These are phyloP conservation scores for Chionographis japonica DNA, from an alignment of 106 monocot species.

Conservation along the genomic window DNA sequence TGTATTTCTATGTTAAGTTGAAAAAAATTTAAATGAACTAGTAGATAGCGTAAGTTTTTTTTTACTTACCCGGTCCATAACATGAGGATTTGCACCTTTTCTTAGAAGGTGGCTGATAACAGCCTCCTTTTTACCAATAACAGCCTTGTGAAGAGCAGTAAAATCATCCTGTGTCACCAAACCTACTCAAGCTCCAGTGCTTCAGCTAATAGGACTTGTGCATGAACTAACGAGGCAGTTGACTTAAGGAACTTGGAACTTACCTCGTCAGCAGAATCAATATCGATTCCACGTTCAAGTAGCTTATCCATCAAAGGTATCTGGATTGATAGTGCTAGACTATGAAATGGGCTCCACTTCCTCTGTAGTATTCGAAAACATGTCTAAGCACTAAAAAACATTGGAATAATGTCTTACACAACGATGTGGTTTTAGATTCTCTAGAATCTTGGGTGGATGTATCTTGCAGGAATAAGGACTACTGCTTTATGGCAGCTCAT, in stretches of 20 bases:
- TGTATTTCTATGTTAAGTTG: background rate
- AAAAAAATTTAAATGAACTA: background rate
- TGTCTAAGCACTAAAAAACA: background rate
- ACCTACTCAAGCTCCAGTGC: conserved; percentile 24
- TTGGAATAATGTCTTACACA: background rate
- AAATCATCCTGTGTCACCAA: conserved; percentile 76
- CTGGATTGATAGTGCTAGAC: conserved; percentile 59
- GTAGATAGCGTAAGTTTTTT: background rate
- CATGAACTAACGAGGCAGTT: background rate
- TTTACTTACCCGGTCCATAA: conserved; percentile 58
- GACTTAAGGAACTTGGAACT: background rate
- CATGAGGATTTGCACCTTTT: conserved; percentile 89
- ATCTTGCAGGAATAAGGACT: background rate
- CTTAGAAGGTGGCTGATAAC: conserved; percentile 88
- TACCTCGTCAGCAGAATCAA: conserved; percentile 83
- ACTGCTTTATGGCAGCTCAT: background rate
- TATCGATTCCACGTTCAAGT: conserved; percentile 54
- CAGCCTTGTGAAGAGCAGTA: conserved; percentile 84
- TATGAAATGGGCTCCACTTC: conserved; percentile 80
- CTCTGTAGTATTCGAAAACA: conserved; percentile 30
- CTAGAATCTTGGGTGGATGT: background rate
- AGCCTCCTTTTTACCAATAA: conserved; percentile 93
- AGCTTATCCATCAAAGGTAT: conserved; percentile 82
- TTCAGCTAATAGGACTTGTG: conserved; percentile 11
- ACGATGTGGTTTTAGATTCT: background rate